Evolutionary conservation across 768 basidiomycete species (phyloP), one percentile per base, ranked within the genome.

Genomic region (Paxillus rubicundulus): DNA sequence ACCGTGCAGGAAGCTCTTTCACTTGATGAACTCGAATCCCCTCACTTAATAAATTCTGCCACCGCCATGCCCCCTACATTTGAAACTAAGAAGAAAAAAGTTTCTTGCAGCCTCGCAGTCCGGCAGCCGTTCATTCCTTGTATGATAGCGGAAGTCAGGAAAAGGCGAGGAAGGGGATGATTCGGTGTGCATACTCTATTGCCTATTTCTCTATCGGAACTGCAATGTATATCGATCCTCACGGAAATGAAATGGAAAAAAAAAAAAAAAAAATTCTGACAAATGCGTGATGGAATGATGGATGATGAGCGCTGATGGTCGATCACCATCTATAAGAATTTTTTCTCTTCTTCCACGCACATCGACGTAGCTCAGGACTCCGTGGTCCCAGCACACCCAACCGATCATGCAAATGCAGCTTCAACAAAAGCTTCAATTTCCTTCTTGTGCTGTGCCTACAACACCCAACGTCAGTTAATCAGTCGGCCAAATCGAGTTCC

Each of bases 381-480:
- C 24, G 24, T 24, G 24, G 24, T 24, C 24, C 24, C 24, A 24
- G 24, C 24, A 4, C 24, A 24, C 24, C 24, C 24, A 24, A 34
- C 5, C 14, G 32, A 45, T 52, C 37, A 45, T 24, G 61, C 73
- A 58, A 87, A 86, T 6, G 86, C 84, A 27, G 77, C 69, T 21
- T 73, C 66, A 32, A 86, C 65, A 74, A 89, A 88, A 40, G 76
- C 65, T 67, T 87, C 85, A 54, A 90, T 84, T 72, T 96, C 90
- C 70, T 85, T 88, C 81, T 92, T 90, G 72, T 93, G 91, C 54
- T 86, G 82, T 14, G 68, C 58, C 86, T 91, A 55, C 3, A 24
- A 51, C n/a, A 5, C 33, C 36, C 36, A 68, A 33, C 39, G 52
- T 24, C 63, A 61, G 39, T 62, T 52, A 38, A 8, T n/a, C 3